Percentiles rank a stretch among this genome's conserved stretches.
Evolutionary conservation across 2,329 filamentous ascomycete species (phyloP).

Genomic region (Stagonosporopsis chrysanthemi): DNA sequence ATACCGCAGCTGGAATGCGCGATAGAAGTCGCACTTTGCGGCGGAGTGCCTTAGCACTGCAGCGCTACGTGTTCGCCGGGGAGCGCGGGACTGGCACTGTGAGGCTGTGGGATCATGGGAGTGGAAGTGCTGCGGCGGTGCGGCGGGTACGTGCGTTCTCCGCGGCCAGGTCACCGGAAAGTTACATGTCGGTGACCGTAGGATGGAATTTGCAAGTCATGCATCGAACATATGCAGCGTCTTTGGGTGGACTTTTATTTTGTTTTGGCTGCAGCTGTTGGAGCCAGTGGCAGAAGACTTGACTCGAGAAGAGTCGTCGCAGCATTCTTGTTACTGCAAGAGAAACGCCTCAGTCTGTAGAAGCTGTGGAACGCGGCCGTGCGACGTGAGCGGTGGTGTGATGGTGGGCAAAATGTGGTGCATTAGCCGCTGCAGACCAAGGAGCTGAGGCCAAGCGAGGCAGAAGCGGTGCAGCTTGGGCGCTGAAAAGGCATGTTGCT

Average conservation of each 20-base stretch:
- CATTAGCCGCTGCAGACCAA: conserved; percentile 17
- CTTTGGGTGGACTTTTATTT: too few relatives aligned
- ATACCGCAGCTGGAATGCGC: too few relatives aligned
- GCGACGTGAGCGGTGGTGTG: conserved; percentile 16
- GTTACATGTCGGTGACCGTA: conserved; percentile 20
- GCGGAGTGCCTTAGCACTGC: background rate
- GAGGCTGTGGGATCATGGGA: conserved; percentile 24
- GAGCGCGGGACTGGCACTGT: conserved; percentile 9
- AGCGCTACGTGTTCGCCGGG: background rate
- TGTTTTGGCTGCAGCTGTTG: background rate
- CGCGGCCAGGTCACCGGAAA: conserved; percentile 33
- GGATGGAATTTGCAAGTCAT: conserved; percentile 13
- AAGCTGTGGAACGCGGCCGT: conserved; percentile 14
- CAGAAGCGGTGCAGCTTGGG: too few relatives aligned
- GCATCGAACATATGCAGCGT: conserved; percentile 4
- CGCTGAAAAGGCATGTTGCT: too few relatives aligned
- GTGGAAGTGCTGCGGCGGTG: conserved; percentile 26
- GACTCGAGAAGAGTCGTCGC: background rate
- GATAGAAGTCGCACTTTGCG: too few relatives aligned
- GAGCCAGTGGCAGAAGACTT: background rate
- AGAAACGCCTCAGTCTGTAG: background rate
- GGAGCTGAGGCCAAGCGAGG: too few relatives aligned
- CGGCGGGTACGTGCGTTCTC: conserved; percentile 14
- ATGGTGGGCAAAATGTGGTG: conserved; percentile 6
- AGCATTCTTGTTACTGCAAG: too few relatives aligned